Evolutionary conservation across 371 early-diverging fungal species (phyloP).

Genomic region (Mucor circinelloides): DNA sequence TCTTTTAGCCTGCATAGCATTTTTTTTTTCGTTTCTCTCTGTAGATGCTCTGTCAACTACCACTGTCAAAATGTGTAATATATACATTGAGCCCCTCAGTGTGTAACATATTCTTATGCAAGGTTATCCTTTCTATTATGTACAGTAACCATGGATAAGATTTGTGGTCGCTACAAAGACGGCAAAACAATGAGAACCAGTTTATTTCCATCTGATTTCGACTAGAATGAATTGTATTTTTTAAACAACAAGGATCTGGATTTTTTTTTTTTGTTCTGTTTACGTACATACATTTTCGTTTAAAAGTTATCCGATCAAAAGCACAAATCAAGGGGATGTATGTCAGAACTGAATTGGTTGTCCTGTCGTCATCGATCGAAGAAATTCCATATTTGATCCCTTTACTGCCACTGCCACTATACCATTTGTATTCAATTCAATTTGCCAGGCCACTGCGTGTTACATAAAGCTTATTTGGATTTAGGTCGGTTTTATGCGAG

Average conservation of each 20-base stretch:
- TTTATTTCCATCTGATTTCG: not conserved
- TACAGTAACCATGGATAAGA: too few species aligned
- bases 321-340: constrained; percentile 6
- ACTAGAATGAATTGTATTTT: not conserved
- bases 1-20: constrained; percentile 6
- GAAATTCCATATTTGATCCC: not conserved
- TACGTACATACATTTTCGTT: not conserved
- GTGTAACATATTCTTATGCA: not conserved
- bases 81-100: not conserved
- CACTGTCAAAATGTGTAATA: constrained; percentile 10
- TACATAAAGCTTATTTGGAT: too few species aligned
- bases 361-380: constrained; percentile 7
- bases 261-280: not conserved
- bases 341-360: not conserved
- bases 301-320: constrained; percentile 9
- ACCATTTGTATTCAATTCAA: not conserved
- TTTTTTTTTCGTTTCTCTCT: not conserved
- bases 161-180: not conserved
- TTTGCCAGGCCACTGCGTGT: not conserved
- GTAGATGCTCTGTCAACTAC: constrained; percentile 12
- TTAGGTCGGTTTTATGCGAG: too few species aligned
- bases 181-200: not conserved
- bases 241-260: not conserved
- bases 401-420: not conserved
- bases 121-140: too few species aligned